Evolutionary conservation across 2,329 filamentous ascomycete species (phyloP), one percentile per base, ranked within the genome.

Genomic region (Alternaria sp.): DNA sequence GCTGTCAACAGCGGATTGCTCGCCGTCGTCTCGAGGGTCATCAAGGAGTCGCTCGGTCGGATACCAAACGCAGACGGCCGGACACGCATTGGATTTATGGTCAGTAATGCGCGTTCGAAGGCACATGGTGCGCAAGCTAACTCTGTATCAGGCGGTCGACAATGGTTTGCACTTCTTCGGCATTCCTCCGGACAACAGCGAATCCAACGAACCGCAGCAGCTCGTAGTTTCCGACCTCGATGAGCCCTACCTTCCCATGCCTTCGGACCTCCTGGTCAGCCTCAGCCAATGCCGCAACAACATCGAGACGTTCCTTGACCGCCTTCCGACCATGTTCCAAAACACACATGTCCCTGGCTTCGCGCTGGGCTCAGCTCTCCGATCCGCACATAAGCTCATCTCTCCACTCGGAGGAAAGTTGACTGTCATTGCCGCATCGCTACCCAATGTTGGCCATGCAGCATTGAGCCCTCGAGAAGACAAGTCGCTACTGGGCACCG

Each of bases 11-110:
- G 63, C 51, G 96, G 96, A 53, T 89, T 99, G 30, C 85, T 98
- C 63, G 96, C 96, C 54, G 98, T 96, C 10, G 93, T 91, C 66
- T 95, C 96, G 61, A 89, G 96, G 73, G 97, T 94, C 68, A 97
- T 99, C 73, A 86, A 96, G 75, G 96, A 98, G 81, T 97, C 94
- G 75, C 87, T 99, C 60, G 95, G 96, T 82, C 88, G 95, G 81
- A 97, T 99, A 87, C 96, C 96, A n/a, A 98, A 99, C 80, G 94
- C 94, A 23, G 96, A 98, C 79, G 89, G 94, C 65, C 88, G 96
- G 72, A 98, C 96, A 43, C 89, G 95, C 63, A 86, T 99, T 59
- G 96, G 96, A 28, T 99, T 99, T 80, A 91, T 99, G 79, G 94
- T 53, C 2, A 41, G 49, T 18, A 37, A 15, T 8, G 30, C 28